Conservation (phyloP, 257 asterid species). For the Scutellaria galericulata region DNA sequence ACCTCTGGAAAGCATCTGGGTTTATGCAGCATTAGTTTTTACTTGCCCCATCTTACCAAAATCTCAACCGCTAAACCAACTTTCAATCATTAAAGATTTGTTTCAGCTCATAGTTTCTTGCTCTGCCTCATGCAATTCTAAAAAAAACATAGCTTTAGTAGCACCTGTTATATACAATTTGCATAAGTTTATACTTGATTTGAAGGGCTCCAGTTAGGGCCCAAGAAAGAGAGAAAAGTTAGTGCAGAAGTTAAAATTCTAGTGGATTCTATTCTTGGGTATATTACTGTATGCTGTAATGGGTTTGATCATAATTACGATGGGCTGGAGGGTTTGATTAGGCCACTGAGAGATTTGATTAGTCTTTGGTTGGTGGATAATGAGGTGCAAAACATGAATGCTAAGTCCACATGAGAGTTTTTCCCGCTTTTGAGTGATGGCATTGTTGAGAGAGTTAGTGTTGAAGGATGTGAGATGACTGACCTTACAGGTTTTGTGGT, state of each 20-base stretch:
- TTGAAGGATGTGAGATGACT: conserved; percentile 46
- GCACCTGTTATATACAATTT: conserved; percentile 63
- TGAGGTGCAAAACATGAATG: conserved; percentile 30
- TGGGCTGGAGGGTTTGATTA: conserved; percentile 42
- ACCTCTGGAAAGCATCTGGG: conserved; percentile 74
- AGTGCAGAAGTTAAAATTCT: conserved; percentile 53
- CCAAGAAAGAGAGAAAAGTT: conserved; percentile 55
- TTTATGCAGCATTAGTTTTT: conserved; percentile 54
- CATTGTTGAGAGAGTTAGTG: conserved; percentile 37
- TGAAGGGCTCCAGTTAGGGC: conserved; percentile 47
- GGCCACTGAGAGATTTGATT: conserved; percentile 56
- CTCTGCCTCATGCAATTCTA: conserved; percentile 56
- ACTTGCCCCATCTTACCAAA: conserved; percentile 32
- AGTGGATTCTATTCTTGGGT: conserved; percentile 60
- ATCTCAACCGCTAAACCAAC: conserved; percentile 40
- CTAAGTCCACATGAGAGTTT: conserved; percentile 45
- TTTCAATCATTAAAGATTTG: conserved; percentile 49
- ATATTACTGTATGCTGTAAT: conserved; percentile 53
- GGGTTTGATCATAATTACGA: conserved; percentile 41
- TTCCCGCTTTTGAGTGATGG: conserved; percentile 60
- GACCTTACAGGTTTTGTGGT: conserved; percentile 65
- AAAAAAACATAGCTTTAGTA: conserved; percentile 51
- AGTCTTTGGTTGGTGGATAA: conserved; percentile 54
- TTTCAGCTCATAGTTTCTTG: conserved; percentile 57
- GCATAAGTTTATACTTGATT: conserved; percentile 42